phyloP scores from a whole-genome alignment of 2,329 filamentous ascomycete genomes.

The Aspergillus niger region DNA sequence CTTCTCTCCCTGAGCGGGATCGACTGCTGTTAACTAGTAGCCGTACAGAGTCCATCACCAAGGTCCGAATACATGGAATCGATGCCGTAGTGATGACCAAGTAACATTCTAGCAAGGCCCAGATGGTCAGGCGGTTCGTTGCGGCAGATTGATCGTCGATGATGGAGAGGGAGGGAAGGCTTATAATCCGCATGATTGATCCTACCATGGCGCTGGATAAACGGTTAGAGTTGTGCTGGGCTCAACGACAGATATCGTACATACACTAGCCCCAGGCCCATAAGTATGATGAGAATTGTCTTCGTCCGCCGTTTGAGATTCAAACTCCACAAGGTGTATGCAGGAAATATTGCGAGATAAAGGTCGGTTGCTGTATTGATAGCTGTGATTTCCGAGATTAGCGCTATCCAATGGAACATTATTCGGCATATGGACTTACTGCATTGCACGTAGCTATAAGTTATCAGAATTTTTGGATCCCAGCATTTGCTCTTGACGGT shows the following conservation, averaged over 20 bases:
- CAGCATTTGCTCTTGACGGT: slow-evolving; percentile 23
- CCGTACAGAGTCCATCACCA: slow-evolving; percentile 9
- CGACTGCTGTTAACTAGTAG: background rate
- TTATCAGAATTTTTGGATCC: slow-evolving; percentile 24
- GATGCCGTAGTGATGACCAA: slow-evolving; percentile 37
- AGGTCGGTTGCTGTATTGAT: slow-evolving; percentile 31
- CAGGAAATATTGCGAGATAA: slow-evolving; percentile 30
- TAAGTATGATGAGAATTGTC: slow-evolving; percentile 29
- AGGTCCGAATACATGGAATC: slow-evolving; percentile 30
- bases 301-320: slow-evolving; percentile 34
- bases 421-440: slow-evolving; percentile 14
- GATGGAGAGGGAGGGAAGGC: slow-evolving; percentile 18
- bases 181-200: slow-evolving; percentile 27
- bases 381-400: background rate
- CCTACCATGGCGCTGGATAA: slow-evolving; percentile 26
- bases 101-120: slow-evolving; percentile 33
- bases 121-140: slow-evolving; percentile 29
- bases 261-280: slow-evolving; percentile 36
- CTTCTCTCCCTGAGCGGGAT: background rate
- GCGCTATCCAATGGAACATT: too few species aligned
- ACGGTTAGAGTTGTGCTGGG: background rate
- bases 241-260: background rate
- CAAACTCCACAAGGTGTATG: slow-evolving; percentile 33
- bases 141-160: slow-evolving; percentile 24
- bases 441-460: slow-evolving; percentile 33